Base-by-base conservation (phyloP, 345 rosid genomes). In the Triadica sebifera region DNA sequence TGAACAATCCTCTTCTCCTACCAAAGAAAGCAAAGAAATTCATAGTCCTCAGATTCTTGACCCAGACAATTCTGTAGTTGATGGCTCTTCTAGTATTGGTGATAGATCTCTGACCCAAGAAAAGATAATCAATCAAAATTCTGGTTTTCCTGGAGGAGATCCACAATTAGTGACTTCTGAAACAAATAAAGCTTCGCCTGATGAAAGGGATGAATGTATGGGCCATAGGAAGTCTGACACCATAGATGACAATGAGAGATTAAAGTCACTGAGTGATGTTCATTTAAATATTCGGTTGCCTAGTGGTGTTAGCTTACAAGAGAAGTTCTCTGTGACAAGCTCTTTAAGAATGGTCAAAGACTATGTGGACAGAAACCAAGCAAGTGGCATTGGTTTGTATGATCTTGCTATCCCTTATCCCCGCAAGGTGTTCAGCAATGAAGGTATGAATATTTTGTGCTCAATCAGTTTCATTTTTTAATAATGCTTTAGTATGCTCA, bases 391-490 rank as follows among this genome's bases (percentile, higher is more conserved):
- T 52, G 79, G 87, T 75, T 75, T 91, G 20, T 92, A 90, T 69
- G 86, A 94, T 84, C 91, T 94, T 73, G 97, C 94, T 5, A 73
- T 88, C 79, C 98, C 97, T 63, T 92, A 94, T 84, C 97, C 98
- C 24, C 91, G 93, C 78, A 92, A 85, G 84, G 84, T 89, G 25
- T 94, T 90, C 78, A 80, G 72, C 75, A 89, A 87, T 86, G 88
- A 89, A 89, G 97, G 96, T 92, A 88, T 53, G 84, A 17, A 76
- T 65, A 76, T 38, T 20, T 34, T 24, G 11, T 69, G n/a, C 57
- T 10, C 34, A 49, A 22, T 53, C 63, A 43, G 0, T n/a, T 49
- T 72, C 41, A 37, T 50, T 39, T 37, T 15, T n/a, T 8, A 7
- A 10, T 20, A n/a, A n/a, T 46, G 29, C 17, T 58, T 58, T 17